Base-by-base conservation (phyloP, 805 yeast genomes). In the Lipomyces orientalis region DNA sequence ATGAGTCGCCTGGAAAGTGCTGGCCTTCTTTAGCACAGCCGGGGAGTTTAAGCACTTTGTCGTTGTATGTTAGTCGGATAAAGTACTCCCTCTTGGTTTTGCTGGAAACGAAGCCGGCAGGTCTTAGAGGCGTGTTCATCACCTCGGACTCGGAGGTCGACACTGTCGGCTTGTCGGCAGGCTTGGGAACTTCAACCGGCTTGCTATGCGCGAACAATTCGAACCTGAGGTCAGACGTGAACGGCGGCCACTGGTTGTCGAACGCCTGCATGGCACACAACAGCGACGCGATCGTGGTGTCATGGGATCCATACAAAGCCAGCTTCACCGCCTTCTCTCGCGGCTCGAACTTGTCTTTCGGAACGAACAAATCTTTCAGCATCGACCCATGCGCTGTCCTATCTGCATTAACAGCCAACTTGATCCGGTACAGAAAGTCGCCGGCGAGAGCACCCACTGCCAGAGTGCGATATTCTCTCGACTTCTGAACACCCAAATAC, bases 401-500 rank as follows among this genome's bases (percentile, higher is more conserved):
- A 35, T 71, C 71, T 4, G 49, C 62, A 8, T 54, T 49, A n/a
- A 58, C 68, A 25, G 67, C 70, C 5, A 58, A 31, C 59, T 66
- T 63, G 60, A 71, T 66, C 3, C 72, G 58, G 58, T 69, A 59
- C 33, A 58, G 19, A 35, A 71, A 55, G 56, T 71, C 72, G 49
- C 72, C 72, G 6, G 69, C 67, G n/a, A 71, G 60, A 9, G 73
- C 66, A n/a, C 73, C 73, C 35, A 67, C 71, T 6, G 73, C 73
- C 6, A 71, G 61, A 22, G 35, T 64, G 31, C 72, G 68, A 55
- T 66, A 70, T 25, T 70, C 68, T 33, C 62, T 64, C 12, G 70
- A 66, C 37, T 43, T 37, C 55, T 66, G 62, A 10, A 66, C 72
- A 29, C 73, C 73, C 14, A 63, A 64, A 46, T 70, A 71, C 73